A percentile compares a stretch with the other conserved stretches of the same genome.
Evolutionary conservation across 768 basidiomycete genomes (phyloP).

Genomic region (Pluteus cervinus): DNA sequence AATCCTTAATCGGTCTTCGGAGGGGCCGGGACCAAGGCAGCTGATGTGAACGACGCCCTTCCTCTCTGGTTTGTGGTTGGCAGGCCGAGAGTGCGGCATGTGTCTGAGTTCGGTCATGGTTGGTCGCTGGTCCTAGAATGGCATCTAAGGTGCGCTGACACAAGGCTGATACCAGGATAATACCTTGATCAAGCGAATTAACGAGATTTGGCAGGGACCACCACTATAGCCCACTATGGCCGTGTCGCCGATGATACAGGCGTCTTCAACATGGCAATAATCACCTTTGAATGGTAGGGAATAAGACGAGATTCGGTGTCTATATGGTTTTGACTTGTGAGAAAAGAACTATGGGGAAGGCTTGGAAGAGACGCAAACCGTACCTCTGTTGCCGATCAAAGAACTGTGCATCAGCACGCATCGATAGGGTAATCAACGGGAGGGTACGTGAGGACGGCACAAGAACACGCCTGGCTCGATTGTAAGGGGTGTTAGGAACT

Average conservation of each 20-base stretch:
- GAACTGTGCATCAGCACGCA: slow-evolving; percentile 41
- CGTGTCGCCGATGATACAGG: slow-evolving; percentile 32
- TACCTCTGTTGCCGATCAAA: slow-evolving; percentile 26
- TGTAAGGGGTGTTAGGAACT: slow-evolving; percentile 16
- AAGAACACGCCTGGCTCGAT: slow-evolving; percentile 22
- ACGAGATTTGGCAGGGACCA: slow-evolving; percentile 36
- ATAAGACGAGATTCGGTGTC: slow-evolving; percentile 27
- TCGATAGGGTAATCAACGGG: slow-evolving; percentile 37
- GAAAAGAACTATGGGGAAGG: too few relatives aligned
- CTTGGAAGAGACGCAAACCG: too few relatives aligned
- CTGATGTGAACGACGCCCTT: slow-evolving; percentile 25
- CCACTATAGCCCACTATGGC: slow-evolving; percentile 37
- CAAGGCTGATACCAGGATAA: too few relatives aligned
- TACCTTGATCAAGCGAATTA: slow-evolving; percentile 26
- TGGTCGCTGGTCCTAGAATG: slow-evolving; percentile 18
- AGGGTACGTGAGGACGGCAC: slow-evolving; percentile 16
- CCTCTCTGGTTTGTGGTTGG: slow-evolving; percentile 3
- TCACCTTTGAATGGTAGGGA: slow-evolving; percentile 31
- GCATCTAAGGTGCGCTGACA: neutral
- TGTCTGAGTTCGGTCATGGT: slow-evolving; percentile 22
- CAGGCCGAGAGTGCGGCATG: slow-evolving; percentile 19
- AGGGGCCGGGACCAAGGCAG: slow-evolving; percentile 33
- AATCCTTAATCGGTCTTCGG: slow-evolving; percentile 26
- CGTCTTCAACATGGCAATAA: slow-evolving; percentile 40
- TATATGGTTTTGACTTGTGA: too few relatives aligned